phyloP scores from a whole-genome alignment of 331 rosid species.

The Malus hybrid region DNA sequence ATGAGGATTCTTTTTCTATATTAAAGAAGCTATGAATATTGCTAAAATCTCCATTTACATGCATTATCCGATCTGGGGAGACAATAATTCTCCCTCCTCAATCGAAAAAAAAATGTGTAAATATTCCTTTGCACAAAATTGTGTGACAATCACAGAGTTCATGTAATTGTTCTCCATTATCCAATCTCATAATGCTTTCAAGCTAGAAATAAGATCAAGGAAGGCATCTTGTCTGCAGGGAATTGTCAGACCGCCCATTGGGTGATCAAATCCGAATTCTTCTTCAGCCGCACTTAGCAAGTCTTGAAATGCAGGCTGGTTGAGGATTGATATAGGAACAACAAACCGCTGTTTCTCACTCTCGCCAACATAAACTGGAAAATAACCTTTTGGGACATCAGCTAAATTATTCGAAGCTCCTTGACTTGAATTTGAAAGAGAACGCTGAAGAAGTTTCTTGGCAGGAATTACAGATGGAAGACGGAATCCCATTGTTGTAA shows the following conservation, averaged over 20 bases:
- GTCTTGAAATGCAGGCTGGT: constrained; percentile 34
- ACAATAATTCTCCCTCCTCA: background rate
- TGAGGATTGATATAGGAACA: constrained; percentile 21
- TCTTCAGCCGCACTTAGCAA: constrained; percentile 30
- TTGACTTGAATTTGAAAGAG: background rate
- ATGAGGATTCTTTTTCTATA: background rate
- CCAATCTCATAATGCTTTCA: constrained; percentile 1
- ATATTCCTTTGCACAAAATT: background rate
- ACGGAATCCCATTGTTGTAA: background rate
- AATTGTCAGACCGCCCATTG: constrained; percentile 53
- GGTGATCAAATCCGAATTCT: constrained; percentile 47
- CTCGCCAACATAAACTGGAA: background rate
- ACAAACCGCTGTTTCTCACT: no score
- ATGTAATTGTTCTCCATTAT: background rate
- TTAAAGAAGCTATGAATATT: background rate
- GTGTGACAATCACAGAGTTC: background rate
- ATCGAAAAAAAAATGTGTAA: background rate
- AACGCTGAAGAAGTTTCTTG: background rate
- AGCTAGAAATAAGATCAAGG: constrained; percentile 21
- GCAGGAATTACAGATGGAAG: background rate
- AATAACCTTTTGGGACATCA: constrained; percentile 38
- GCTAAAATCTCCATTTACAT: background rate
- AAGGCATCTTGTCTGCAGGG: constrained; percentile 47
- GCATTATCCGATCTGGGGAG: background rate
- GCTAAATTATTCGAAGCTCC: background rate